These are phyloP conservation scores for Chaetomium fimeti DNA, from an alignment of 495 filamentous ascomycete genomes.

Conservation along the genomic window DNA sequence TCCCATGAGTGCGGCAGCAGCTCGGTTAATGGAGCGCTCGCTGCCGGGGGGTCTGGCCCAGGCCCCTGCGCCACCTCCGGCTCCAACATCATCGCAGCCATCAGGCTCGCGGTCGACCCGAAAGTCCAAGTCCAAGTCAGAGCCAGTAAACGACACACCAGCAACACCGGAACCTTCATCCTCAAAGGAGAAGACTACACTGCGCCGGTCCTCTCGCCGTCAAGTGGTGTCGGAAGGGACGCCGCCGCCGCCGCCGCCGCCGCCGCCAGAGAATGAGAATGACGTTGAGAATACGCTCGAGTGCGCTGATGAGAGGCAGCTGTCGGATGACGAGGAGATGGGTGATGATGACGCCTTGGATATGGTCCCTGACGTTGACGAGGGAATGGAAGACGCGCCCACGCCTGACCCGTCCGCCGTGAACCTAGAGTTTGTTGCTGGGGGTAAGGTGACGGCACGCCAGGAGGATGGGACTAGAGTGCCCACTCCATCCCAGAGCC, in stretches of 20 bases:
- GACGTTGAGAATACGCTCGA: slow-evolving; percentile 68
- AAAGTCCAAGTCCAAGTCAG: slow-evolving; percentile 50
- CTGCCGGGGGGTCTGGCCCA: slow-evolving; percentile 30
- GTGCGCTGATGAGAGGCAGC: slow-evolving; percentile 89
- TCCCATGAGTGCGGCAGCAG: slow-evolving; percentile 41
- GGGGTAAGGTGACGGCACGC: slow-evolving; percentile 90
- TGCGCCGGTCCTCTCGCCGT: slow-evolving; percentile 56
- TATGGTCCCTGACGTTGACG: slow-evolving; percentile 86
- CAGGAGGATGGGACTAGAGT: slow-evolving; percentile 93
- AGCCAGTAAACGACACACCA: slow-evolving; percentile 36
- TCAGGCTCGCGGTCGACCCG: slow-evolving; percentile 44
- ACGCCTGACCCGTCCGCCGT: slow-evolving; percentile 81
- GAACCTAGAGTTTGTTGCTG: slow-evolving; percentile 86
- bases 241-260: slow-evolving; percentile 52
- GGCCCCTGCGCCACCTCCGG: slow-evolving; percentile 32
- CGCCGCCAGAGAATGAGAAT: slow-evolving; percentile 57
- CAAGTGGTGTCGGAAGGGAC: slow-evolving; percentile 49
- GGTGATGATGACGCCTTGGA: slow-evolving; percentile 70
- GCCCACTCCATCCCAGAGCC: slow-evolving; percentile 67
- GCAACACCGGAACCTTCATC: slow-evolving; percentile 40
- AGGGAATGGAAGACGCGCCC: slow-evolving; percentile 72
- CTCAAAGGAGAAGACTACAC: slow-evolving; percentile 50
- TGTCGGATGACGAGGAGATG: slow-evolving; percentile 73
- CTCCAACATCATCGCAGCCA: slow-evolving; percentile 37
- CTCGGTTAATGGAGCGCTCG: slow-evolving; percentile 47